These are phyloP conservation scores for Vitis labrusca DNA, from an alignment of 164 flowering plant species.

Conservation along the genomic window DNA sequence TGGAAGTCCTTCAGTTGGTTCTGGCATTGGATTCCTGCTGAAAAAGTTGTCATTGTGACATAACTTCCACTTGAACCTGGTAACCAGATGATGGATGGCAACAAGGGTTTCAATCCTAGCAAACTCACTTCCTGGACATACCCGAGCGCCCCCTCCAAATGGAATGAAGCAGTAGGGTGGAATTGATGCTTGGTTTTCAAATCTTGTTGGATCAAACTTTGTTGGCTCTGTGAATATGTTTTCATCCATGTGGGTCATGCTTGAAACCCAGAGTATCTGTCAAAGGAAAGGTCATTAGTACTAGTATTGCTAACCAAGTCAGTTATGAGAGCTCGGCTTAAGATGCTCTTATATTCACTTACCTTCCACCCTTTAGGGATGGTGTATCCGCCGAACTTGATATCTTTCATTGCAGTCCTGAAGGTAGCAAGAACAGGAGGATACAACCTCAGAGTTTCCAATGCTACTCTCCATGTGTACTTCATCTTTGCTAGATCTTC, in stretches of 20 bases:
- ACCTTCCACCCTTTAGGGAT: too few relatives aligned
- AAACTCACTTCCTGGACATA: slow-evolving; percentile 72
- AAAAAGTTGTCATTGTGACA: slow-evolving; percentile 23
- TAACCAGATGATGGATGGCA: slow-evolving; percentile 54
- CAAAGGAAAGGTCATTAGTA: background rate
- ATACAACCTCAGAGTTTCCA: slow-evolving; percentile 1
- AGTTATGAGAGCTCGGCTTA: too few relatives aligned
- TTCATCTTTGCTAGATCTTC: too few relatives aligned
- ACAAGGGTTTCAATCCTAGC: slow-evolving; percentile 52
- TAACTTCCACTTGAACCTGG: slow-evolving; percentile 56
- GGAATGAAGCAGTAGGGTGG: slow-evolving; percentile 58
- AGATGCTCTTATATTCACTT: too few relatives aligned
- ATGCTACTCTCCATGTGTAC: too few relatives aligned
- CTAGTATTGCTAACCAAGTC: too few relatives aligned
- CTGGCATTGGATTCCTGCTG: slow-evolving; percentile 42
- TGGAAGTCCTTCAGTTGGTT: slow-evolving; percentile 40
- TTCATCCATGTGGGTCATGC: slow-evolving; percentile 59
- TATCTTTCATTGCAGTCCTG: too few relatives aligned
- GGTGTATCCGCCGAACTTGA: too few relatives aligned
- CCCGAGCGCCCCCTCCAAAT: slow-evolving; percentile 69
- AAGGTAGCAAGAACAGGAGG: too few relatives aligned
- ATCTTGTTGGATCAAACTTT: slow-evolving; percentile 60
- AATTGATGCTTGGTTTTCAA: slow-evolving; percentile 43
- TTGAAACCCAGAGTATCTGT: slow-evolving; percentile 53
- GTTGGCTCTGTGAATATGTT: slow-evolving; percentile 53